Evolutionary conservation across 345 rosid genomes (phyloP).

Genomic region (Aquilaria sinensis): DNA sequence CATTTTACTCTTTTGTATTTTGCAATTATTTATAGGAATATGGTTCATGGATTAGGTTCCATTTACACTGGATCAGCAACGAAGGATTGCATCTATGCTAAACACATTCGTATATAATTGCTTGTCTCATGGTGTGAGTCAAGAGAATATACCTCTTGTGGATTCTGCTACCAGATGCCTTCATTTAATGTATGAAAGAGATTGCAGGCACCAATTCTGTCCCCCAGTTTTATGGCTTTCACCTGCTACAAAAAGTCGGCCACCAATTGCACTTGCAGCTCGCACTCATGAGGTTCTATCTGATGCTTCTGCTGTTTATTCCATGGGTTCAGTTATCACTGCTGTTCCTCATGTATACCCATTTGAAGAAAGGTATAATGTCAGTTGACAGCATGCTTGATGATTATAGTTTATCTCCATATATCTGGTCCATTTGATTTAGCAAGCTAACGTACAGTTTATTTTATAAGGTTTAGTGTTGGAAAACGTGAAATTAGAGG

Average conservation of each 20-base stretch:
- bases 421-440: neutral
- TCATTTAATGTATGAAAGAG: slow-evolving; percentile 93
- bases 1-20: slow-evolving; percentile 5
- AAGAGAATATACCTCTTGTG: slow-evolving; percentile 59
- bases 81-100: slow-evolving; percentile 68
- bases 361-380: slow-evolving; percentile 82
- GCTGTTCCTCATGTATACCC: slow-evolving; percentile 86
- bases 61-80: slow-evolving; percentile 76
- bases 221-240: slow-evolving; percentile 90
- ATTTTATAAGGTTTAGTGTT: too few relatives aligned
- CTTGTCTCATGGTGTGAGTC: slow-evolving; percentile 38
- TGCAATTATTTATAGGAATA: slow-evolving; percentile 15
- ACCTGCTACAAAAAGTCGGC: slow-evolving; percentile 75
- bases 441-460: too few relatives aligned
- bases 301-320: slow-evolving; percentile 40
- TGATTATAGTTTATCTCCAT: neutral
- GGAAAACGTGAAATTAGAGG: too few relatives aligned
- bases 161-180: slow-evolving; percentile 84
- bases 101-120: slow-evolving; percentile 88
- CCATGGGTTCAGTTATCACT: slow-evolving; percentile 67
- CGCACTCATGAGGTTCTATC: slow-evolving; percentile 70
- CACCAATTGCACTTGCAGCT: slow-evolving; percentile 84
- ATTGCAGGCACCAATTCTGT: slow-evolving; percentile 88
- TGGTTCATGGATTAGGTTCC: slow-evolving; percentile 54
- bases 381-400: neutral